phyloP scores from a whole-genome alignment of 352 stramenopile genomes.

The Phytophthora gonapodyides region DNA sequence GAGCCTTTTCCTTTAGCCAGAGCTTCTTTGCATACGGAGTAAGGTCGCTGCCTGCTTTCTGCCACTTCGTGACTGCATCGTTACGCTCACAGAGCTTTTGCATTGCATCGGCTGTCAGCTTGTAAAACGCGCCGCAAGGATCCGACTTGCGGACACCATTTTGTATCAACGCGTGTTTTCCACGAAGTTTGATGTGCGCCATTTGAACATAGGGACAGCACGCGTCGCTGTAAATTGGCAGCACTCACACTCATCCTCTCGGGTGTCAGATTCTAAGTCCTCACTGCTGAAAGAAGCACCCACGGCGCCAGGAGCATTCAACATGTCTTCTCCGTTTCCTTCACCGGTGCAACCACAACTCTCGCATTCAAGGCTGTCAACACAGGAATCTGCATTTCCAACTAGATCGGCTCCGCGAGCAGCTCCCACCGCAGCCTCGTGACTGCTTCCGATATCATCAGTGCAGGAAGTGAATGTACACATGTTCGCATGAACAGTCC shows the following conservation, averaged over 20 bases:
- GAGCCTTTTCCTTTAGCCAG: background rate
- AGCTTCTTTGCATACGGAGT: background rate
- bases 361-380: no score
- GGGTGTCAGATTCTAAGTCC: background rate
- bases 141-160: background rate
- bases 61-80: background rate
- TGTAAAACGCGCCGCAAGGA: background rate
- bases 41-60: background rate
- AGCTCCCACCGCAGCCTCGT: no score
- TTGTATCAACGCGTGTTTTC: background rate
- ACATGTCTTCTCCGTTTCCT: no score
- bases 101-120: background rate
- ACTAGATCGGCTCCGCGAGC: no score
- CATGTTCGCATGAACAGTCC: conserved; percentile 4
- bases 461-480: background rate
- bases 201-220: background rate
- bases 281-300: background rate
- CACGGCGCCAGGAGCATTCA: no score
- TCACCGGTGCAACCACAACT: no score
- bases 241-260: background rate
- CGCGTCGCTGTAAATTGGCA: no score
- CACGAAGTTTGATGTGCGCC: background rate
- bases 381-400: no score
- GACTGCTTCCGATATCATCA: no score
- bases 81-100: background rate